These are phyloP conservation scores for Botrytis porri DNA, from an alignment of 2,329 filamentous ascomycete species.

Conservation along the genomic window DNA sequence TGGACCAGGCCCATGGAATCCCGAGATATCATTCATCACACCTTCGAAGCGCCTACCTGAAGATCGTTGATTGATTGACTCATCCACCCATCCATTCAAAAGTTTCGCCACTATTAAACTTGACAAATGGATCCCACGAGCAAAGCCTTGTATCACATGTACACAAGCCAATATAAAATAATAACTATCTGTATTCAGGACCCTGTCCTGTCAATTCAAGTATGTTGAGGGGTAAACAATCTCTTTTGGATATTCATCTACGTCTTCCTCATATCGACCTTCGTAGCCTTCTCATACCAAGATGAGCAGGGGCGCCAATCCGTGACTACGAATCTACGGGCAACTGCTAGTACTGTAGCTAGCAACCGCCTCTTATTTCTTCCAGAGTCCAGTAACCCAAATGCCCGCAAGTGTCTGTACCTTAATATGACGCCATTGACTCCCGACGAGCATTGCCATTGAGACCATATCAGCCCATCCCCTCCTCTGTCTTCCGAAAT, in stretches of 20 bases:
- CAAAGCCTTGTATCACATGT: not conserved
- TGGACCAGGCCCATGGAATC: not conserved
- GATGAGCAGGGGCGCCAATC: not conserved
- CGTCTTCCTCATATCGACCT: not conserved
- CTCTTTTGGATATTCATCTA: slow-evolving; percentile 3
- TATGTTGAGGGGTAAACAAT: not conserved
- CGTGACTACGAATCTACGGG: not conserved
- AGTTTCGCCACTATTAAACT: not conserved
- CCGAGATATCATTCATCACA: not conserved
- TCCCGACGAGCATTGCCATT: slow-evolving; percentile 22
- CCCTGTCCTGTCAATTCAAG: not conserved
- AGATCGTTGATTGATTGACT: not conserved
- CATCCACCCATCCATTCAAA: not conserved
- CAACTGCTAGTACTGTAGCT: not conserved
- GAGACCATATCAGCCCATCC: slow-evolving; percentile 10
- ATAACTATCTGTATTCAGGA: not conserved
- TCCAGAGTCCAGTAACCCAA: not conserved
- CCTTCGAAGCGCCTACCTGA: not conserved
- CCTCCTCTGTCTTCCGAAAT: not conserved
- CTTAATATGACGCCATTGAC: slow-evolving; percentile 24
- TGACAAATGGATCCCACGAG: not conserved
- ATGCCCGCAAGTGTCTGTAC: slow-evolving; percentile 5
- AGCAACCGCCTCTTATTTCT: not conserved
- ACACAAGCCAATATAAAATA: not conserved
- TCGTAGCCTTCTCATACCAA: slow-evolving; percentile 1